phyloP scores from a whole-genome alignment of 805 yeast species.

The Kuraishia hungarica region DNA sequence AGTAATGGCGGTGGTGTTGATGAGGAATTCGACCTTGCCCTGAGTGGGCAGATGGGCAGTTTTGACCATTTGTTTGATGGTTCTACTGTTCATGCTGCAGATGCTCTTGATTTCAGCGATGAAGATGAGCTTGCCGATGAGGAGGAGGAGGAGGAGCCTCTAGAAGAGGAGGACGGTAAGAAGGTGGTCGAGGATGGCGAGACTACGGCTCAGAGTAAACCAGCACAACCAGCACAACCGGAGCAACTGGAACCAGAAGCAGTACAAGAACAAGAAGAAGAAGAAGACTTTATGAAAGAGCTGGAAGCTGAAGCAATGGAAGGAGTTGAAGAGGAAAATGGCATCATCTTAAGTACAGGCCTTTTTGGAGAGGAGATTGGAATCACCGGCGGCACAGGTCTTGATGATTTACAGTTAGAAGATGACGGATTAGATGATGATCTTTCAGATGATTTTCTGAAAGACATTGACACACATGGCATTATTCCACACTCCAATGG shows the following conservation, averaged over 20 bases:
- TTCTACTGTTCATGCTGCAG: slow-evolving; percentile 70
- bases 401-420: slow-evolving; percentile 22
- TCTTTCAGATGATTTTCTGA: slow-evolving; percentile 9
- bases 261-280: slow-evolving; percentile 23
- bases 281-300: slow-evolving; percentile 29
- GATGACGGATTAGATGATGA: slow-evolving; percentile 12
- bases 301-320: slow-evolving; percentile 28
- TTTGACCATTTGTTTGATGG: slow-evolving; percentile 30
- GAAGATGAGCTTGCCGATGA: slow-evolving; percentile 94
- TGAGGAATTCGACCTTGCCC: slow-evolving; percentile 22
- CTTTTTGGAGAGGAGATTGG: slow-evolving; percentile 24
- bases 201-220: not conserved
- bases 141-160: slow-evolving; percentile 80
- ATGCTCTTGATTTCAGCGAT: slow-evolving; percentile 91
- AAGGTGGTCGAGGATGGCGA: slow-evolving; percentile 7
- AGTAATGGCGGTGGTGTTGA: slow-evolving; percentile 7
- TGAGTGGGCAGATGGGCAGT: slow-evolving; percentile 24
- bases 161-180: slow-evolving; percentile 18
- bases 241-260: slow-evolving; percentile 19
- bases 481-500: not conserved
- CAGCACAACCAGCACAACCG: too few relatives aligned
- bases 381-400: slow-evolving; percentile 18
- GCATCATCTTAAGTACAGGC: slow-evolving; percentile 17
- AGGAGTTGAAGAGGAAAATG: slow-evolving; percentile 22
- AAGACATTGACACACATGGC: not conserved